phyloP scores from a whole-genome alignment of 768 basidiomycete genomes.

The Galerina sulciceps region DNA sequence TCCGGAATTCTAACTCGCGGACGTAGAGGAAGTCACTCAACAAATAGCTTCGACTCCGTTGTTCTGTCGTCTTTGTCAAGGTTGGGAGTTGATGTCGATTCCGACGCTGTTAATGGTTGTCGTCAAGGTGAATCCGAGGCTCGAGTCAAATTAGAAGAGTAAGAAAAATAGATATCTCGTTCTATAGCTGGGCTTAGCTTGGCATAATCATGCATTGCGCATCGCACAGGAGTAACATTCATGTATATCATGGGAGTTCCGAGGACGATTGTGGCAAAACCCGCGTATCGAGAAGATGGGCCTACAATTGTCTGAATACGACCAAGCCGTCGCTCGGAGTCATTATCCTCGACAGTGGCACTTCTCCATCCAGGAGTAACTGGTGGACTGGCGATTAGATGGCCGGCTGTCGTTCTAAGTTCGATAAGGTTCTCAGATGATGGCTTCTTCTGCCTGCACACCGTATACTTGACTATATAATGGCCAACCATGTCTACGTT shows the following conservation, averaged over 20 bases:
- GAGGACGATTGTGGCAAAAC: conserved; percentile 26
- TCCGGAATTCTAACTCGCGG: conserved; percentile 38
- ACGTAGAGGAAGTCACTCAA: conserved; percentile 17
- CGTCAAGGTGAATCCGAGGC: conserved; percentile 12
- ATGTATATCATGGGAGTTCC: conserved; percentile 10
- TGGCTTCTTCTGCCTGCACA: conserved; percentile 7
- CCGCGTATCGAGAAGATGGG: conserved; percentile 27
- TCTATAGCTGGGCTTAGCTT: neutral
- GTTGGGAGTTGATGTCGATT: conserved; percentile 27
- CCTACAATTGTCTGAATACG: neutral
- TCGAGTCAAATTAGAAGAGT: conserved; percentile 24
- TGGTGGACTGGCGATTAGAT: conserved; percentile 12
- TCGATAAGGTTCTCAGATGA: conserved; percentile 8
- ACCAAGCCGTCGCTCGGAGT: conserved; percentile 9
- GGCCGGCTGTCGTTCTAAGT: conserved; percentile 11
- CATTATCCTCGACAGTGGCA: conserved; percentile 10
- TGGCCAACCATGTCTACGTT: neutral
- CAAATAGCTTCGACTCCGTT: conserved; percentile 20
- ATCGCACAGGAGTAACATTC: neutral
- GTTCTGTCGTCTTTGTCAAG: conserved; percentile 34
- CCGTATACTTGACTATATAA: neutral
- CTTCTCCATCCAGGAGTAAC: conserved; percentile 5
- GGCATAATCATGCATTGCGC: neutral
- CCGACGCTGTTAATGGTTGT: neutral
- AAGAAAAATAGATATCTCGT: neutral